A percentile compares a stretch with the other conserved stretches of the same genome.
phyloP scores from a whole-genome alignment of 2,329 filamentous ascomycete genomes.

The Dactylellina haptotyla region DNA sequence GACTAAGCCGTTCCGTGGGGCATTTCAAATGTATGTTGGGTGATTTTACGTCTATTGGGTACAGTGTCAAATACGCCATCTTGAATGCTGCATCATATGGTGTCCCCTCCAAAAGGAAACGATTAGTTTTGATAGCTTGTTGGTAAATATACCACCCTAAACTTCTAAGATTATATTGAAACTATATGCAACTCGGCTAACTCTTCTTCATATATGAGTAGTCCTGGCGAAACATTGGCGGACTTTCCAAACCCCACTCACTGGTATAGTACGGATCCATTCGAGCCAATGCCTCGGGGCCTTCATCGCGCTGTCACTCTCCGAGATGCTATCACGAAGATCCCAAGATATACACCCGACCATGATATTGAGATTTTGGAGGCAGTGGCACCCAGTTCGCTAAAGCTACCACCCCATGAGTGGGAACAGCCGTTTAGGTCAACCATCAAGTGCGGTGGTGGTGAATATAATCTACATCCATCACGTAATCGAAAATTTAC shows the following conservation, averaged over 20 bases:
- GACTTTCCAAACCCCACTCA: constrained; percentile 73
- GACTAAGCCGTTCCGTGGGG: constrained; percentile 55
- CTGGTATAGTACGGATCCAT: constrained; percentile 57
- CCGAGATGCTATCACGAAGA: constrained; percentile 61
- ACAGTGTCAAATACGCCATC: constrained; percentile 76
- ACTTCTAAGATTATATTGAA: neutral
- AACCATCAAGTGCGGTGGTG: constrained; percentile 72
- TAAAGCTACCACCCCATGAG: constrained; percentile 53
- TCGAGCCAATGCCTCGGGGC: constrained; percentile 59
- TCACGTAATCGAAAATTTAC: constrained; percentile 73
- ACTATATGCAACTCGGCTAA: no score
- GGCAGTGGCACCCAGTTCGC: constrained; percentile 60
- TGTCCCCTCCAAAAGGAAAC: constrained; percentile 64
- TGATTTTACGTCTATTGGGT: constrained; percentile 73
- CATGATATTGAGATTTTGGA: constrained; percentile 59
- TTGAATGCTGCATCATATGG: constrained; percentile 66
- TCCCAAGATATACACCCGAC: constrained; percentile 60
- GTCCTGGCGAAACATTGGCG: constrained; percentile 77
- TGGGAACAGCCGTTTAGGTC: constrained; percentile 59
- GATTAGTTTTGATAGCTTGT: constrained; percentile 67
- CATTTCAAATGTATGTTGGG: constrained; percentile 72
- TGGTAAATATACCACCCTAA: constrained; percentile 62
- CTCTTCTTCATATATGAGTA: constrained; percentile 60
- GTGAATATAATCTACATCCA: constrained; percentile 73
- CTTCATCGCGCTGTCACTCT: constrained; percentile 62